Percentiles rank a stretch among this genome's conserved stretches.
Conservation (phyloP, 768 basidiomycete genomes). For the Lentinula boryana region DNA sequence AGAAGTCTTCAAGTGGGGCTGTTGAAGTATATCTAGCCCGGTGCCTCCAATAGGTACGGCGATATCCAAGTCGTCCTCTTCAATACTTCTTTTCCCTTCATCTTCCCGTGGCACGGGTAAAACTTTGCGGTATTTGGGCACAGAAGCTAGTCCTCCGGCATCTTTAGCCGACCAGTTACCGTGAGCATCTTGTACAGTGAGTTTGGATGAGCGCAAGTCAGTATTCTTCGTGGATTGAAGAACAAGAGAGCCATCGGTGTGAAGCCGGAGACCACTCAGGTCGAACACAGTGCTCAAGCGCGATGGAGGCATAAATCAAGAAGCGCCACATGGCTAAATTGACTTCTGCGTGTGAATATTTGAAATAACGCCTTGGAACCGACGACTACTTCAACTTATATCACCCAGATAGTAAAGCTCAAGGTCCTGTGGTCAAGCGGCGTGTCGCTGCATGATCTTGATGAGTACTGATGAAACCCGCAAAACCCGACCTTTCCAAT, state of each 20-base stretch:
- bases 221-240: constrained; percentile 19
- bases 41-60: neutral
- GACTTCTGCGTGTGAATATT: too few relatives aligned
- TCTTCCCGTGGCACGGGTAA: neutral
- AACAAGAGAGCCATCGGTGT: constrained; percentile 46
- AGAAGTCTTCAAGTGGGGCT: constrained; percentile 6
- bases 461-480: neutral
- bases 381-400: too few relatives aligned
- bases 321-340: neutral
- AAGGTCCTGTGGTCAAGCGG: too few relatives aligned
- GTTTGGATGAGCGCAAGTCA: constrained; percentile 10
- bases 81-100: neutral
- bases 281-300: constrained; percentile 39
- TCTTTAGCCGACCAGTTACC: constrained; percentile 47
- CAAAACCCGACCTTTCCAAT: neutral
- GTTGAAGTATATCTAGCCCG: neutral
- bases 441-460: too few relatives aligned
- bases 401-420: too few relatives aligned
- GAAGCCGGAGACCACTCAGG: constrained; percentile 41
- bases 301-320: neutral
- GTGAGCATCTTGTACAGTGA: constrained; percentile 27
- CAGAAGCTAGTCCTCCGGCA: constrained; percentile 33
- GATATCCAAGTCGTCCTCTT: neutral
- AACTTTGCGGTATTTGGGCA: constrained; percentile 24
- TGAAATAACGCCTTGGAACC: too few relatives aligned